Conservation (phyloP, 768 basidiomycete species). For the Podaxis pistillaris region DNA sequence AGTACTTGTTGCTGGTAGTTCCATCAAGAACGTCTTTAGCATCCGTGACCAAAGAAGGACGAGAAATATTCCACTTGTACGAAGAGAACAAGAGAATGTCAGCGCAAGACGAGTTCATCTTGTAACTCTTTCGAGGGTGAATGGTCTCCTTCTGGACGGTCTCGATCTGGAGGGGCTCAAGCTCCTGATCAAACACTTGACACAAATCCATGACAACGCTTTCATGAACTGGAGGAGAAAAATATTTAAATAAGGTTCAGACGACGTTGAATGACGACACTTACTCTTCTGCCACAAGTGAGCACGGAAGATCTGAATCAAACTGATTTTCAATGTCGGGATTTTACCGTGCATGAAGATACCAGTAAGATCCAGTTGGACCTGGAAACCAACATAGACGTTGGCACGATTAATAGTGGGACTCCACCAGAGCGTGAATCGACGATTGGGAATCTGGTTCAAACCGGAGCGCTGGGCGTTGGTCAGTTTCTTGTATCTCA, state of each 20-base stretch:
- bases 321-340: constrained; percentile 95
- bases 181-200: constrained; percentile 98
- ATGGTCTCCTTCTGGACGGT: constrained; percentile 99
- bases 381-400: constrained; percentile 99
- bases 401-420: constrained; percentile 99
- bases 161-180: constrained; percentile 97
- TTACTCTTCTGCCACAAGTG: constrained; percentile 99
- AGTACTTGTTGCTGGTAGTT: constrained; percentile 98
- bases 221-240: constrained; percentile 28
- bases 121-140: constrained; percentile 99
- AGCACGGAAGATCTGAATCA: constrained; percentile 99
- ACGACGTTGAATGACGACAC: constrained; percentile 28
- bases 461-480: constrained; percentile 99
- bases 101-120: constrained; percentile 99
- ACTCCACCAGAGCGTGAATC: constrained; percentile 99
- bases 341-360: constrained; percentile 99
- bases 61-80: constrained; percentile 97
- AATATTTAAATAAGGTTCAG: constrained; percentile 6
- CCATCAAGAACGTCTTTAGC: constrained; percentile 95
- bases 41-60: constrained; percentile 94
- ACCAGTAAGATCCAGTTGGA: constrained; percentile 96
- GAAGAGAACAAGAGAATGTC: constrained; percentile 97
- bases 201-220: constrained; percentile 37
- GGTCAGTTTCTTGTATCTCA: constrained; percentile 95
- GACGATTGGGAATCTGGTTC: constrained; percentile 97